A percentile compares a stretch with the other conserved stretches of the same genome.
These are phyloP conservation scores for Collybiopsis luxurians DNA, from an alignment of 768 basidiomycete genomes.

Conservation along the genomic window DNA sequence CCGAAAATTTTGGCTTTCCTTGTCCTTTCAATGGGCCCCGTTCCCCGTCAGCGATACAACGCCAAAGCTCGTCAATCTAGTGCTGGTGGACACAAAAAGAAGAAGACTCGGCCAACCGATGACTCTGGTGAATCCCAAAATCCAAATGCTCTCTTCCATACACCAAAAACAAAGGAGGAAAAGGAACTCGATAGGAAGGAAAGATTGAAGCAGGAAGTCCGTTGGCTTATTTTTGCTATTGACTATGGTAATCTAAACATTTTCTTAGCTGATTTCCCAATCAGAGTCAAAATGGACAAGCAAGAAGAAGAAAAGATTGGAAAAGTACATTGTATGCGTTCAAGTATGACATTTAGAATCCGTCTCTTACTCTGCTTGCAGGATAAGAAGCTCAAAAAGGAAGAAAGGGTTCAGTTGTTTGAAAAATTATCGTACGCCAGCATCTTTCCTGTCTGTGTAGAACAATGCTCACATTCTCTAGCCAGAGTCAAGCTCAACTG, in stretches of 20 bases:
- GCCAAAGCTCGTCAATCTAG: conserved; percentile 66
- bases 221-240: not conserved
- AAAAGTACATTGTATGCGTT: conserved; percentile 82
- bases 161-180: conserved; percentile 56
- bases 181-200: conserved; percentile 60
- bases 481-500: conserved; percentile 73
- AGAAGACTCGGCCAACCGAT: conserved; percentile 25
- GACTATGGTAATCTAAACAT: not conserved
- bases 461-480: conserved; percentile 33
- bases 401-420: conserved; percentile 74
- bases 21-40: conserved; percentile 10
- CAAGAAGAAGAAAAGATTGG: conserved; percentile 87
- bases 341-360: not conserved
- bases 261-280: conserved; percentile 40
- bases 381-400: conserved; percentile 93
- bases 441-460: not conserved
- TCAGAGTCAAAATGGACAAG: conserved; percentile 71
- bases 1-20: not conserved
- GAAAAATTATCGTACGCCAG: conserved; percentile 75
- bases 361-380: conserved; percentile 25
- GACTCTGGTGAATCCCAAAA: conserved; percentile 32
- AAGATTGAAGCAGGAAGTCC: conserved; percentile 54
- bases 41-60: conserved; percentile 44
- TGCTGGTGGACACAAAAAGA: conserved; percentile 66
- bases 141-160: conserved; percentile 57